Evolutionary conservation across 768 basidiomycete genomes (phyloP), one percentile per base, ranked within the genome.

Genomic region (Lactarius quietus): DNA sequence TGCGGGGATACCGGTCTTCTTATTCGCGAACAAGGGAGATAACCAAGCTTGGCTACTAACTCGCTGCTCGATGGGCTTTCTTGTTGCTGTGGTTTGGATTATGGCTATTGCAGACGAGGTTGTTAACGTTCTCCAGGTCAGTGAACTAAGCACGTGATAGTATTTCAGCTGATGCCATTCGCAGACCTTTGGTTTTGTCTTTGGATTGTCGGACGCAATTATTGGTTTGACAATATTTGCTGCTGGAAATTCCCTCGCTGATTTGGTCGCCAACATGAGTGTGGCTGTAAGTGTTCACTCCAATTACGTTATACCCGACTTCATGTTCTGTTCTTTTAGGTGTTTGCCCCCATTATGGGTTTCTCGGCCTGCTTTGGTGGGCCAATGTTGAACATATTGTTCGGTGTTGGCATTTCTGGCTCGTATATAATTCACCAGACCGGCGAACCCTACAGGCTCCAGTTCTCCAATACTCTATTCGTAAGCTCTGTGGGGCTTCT

Each of bases 41-140:
- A 81, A 85, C 67, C 79, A 82, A 6, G 72, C 82, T 17, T 81
- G 84, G 54, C 82, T 85, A 63, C 81, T 94, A 76, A 81, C 83
- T 12, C 83, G 95, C 12, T 96, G 93, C 72, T 89, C 87, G 28
- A 88, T 95, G 82, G 96, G 97, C 0, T 99, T 99, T 77, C 74
- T 88, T 26, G 89, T 96, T 31, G 83, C 94, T 3, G 85, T 98
- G 66, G 87, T 98, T 9, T 99, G 97, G 96, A 98, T 99, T 70
- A 95, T 98, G 86, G 94, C 91, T 7, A 95, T 98, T 56, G 95
- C 95, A 1, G 95, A 97, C 73, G 95, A 98, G 74, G 94, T 96
- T 2, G 94, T 98, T 35, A 84, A 89, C 56, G 88, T 98, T 14
- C 82, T 98, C 12, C 87, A 90, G 79, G 95, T 95, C 53, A 63